Base-by-base conservation (phyloP, 2,329 filamentous ascomycete species). In the Xylariales sp. region DNA sequence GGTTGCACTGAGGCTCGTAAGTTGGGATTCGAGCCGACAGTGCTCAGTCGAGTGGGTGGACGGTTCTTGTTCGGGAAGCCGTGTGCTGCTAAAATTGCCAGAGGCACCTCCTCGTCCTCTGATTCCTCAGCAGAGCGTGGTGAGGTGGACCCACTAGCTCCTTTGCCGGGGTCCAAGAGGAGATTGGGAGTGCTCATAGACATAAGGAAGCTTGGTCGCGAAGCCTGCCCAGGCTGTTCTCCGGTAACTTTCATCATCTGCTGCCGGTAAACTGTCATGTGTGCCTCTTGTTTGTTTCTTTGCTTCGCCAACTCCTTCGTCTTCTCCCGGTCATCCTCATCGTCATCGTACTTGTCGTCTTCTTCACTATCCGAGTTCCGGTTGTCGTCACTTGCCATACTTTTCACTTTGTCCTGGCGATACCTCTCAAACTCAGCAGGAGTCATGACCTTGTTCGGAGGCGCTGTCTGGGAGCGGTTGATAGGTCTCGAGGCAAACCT, bases 181-280 rank as follows among this genome's bases (percentile, higher is more conserved):
- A 85, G 58, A 45, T 81, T 81, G 2, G 83, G 79, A 4, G 78
- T 76, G 56, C 82, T 86, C 52, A 73, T 69, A 5, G 77, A 78
- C 23, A 72, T 66, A 14, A 74, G 69, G 43, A 82, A 60, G 34
- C 67, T 65, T 12, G 77, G 72, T n/a, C 79, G 76, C 18, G 71
- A 60, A 11, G 62, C 49, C 29, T 66, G 63, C 10, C 70, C 60
- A 5, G 72, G 60, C 16, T 79, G 66, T 50, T 91, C 87, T 33
- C 89, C 89, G 1, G 88, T 94, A 20, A 93, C 85, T 63, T 95
- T 95, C 85, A 91, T 95, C 89, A 95, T 95, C 62, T 93, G 86
- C 59, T 95, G 89, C 41, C 89, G 79, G 60, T 95, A 95, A 2
- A 95, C 83, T 2, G 88, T 76, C 70, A 95, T 83, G 57, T 93